Percentiles rank a stretch among this genome's conserved stretches.
These are phyloP conservation scores for Curvularia sp. DNA, from an alignment of 2,329 filamentous ascomycete genomes.

Conservation along the genomic window DNA sequence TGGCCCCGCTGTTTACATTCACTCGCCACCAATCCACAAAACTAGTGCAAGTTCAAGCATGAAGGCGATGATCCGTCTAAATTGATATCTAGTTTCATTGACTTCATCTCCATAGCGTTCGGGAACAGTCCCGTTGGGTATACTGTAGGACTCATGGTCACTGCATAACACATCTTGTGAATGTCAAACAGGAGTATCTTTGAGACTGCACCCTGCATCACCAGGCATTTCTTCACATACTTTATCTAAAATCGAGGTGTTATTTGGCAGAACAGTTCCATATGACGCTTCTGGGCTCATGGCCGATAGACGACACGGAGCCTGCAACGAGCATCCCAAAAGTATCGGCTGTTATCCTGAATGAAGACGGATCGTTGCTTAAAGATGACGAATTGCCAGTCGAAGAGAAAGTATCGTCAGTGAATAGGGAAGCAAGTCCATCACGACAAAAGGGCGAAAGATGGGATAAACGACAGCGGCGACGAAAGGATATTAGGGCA, in stretches of 20 bases:
- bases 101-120: background rate
- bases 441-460: background rate
- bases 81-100: background rate
- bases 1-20: background rate
- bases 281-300: no score
- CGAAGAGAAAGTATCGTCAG: background rate
- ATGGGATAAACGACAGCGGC: background rate
- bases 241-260: background rate
- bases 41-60: background rate
- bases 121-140: background rate
- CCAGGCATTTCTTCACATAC: background rate
- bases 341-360: background rate
- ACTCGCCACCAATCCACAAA: background rate
- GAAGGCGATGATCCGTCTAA: no score
- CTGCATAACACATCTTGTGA: background rate
- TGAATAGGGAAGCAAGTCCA: background rate
- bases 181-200: no score
- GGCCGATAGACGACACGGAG: background rate
- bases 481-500: background rate
- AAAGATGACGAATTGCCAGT: background rate
- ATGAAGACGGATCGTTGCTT: background rate
- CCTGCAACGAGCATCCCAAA: background rate
- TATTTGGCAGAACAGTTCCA: background rate
- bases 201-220: background rate
- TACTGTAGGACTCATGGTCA: background rate